A percentile compares a stretch with the other conserved stretches of the same genome.
These are phyloP conservation scores for Penicillium verhagenii DNA, from an alignment of 495 filamentous ascomycete genomes.

Conservation along the genomic window DNA sequence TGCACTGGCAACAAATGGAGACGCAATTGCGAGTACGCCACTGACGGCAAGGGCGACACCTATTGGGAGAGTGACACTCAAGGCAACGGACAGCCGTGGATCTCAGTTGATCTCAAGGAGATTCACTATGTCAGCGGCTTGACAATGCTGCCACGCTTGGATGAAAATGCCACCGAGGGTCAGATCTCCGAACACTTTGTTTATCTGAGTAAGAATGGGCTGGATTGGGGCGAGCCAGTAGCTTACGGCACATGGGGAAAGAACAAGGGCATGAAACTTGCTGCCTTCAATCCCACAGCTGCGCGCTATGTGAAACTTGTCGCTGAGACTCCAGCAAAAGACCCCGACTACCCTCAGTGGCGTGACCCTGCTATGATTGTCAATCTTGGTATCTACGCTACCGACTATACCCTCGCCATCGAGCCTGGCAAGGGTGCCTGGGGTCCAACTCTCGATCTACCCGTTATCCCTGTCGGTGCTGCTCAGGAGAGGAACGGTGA, in stretches of 20 bases:
- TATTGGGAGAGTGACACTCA: constrained; percentile 16
- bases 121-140: constrained; percentile 17
- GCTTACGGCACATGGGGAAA: constrained; percentile 47
- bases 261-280: constrained; percentile 36
- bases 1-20: constrained; percentile 8
- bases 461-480: constrained; percentile 47
- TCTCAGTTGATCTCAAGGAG: constrained; percentile 10
- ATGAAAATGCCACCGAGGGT: constrained; percentile 23
- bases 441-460: constrained; percentile 51
- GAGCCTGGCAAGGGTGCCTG: constrained; percentile 35
- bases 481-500: constrained; percentile 22
- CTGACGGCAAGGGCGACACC: constrained; percentile 16
- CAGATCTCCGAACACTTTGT: constrained; percentile 43
- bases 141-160: constrained; percentile 30
- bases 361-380: constrained; percentile 23
- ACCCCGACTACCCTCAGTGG: not conserved
- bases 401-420: constrained; percentile 7
- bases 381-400: constrained; percentile 31
- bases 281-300: constrained; percentile 34
- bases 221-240: constrained; percentile 31
- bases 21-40: constrained; percentile 10
- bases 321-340: not conserved
- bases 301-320: constrained; percentile 43
- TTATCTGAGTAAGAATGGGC: constrained; percentile 37
- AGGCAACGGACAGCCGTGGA: not conserved